Evolutionary conservation across 805 yeast genomes (phyloP).

Genomic region (Zygosaccharomyces siamensis): DNA sequence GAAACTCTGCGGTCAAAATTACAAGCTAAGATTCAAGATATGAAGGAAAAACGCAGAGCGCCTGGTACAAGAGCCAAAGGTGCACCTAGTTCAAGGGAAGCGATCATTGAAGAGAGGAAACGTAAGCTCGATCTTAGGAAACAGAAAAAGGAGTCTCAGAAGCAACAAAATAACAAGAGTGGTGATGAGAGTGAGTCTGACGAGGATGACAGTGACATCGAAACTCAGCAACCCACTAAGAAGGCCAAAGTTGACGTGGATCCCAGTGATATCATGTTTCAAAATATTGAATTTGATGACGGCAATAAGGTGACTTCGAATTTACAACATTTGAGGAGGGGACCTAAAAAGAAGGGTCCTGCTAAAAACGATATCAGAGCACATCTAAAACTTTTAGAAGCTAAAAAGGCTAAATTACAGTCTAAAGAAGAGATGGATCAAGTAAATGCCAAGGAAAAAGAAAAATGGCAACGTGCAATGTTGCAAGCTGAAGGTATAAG

Average conservation of each 20-base stretch:
- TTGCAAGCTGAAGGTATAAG: constrained; percentile 85
- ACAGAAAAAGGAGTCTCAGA: constrained; percentile 39
- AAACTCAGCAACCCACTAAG: constrained; percentile 22
- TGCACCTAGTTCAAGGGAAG: constrained; percentile 82
- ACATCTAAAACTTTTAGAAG: constrained; percentile 71
- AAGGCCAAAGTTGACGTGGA: constrained; percentile 36
- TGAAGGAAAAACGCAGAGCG: constrained; percentile 84
- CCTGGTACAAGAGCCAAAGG: constrained; percentile 79
- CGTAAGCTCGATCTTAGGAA: constrained; percentile 36
- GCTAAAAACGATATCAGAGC: constrained; percentile 78
- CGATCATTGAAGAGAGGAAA: constrained; percentile 62
- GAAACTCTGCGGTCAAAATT: constrained; percentile 73
- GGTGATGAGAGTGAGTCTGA: constrained; percentile 32
- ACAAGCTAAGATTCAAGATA: constrained; percentile 59
- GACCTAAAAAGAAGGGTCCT: constrained; percentile 65
- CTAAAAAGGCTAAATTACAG: constrained; percentile 60
- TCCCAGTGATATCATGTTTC: constrained; percentile 49
- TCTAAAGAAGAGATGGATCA: constrained; percentile 59
- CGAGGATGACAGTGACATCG: constrained; percentile 25
- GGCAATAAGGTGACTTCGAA: constrained; percentile 79
- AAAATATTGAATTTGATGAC: constrained; percentile 75
- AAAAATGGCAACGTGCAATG: constrained; percentile 79
- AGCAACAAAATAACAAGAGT: constrained; percentile 35
- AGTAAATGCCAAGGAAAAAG: constrained; percentile 57
- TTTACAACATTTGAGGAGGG: constrained; percentile 51